phyloP scores from a whole-genome alignment of 139 green algal genomes.

The Tetraselmis chui region DNA sequence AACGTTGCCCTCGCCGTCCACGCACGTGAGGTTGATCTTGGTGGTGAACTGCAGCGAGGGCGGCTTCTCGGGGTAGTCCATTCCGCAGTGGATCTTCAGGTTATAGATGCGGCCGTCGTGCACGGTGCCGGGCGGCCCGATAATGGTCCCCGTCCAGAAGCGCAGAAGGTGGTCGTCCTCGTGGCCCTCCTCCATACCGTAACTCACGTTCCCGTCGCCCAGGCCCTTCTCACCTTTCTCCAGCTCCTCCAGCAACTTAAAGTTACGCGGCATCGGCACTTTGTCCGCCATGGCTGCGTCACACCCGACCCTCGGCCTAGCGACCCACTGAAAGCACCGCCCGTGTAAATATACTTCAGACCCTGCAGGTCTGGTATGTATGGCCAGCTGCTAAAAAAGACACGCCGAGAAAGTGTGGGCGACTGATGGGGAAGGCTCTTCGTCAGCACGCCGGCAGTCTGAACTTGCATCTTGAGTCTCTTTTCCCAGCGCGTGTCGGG shows the following conservation, averaged over 20 bases:
- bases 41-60: conserved; percentile 51
- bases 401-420: no score
- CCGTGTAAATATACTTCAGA: no score
- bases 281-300: background rate
- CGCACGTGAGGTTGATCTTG: conserved; percentile 65
- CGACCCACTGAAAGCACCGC: no score
- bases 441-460: no score
- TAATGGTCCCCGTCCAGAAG: conserved; percentile 95
- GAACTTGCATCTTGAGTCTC: no score
- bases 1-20: conserved; percentile 40
- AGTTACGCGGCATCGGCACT: conserved; percentile 82
- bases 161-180: conserved; percentile 85
- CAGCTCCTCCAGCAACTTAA: conserved; percentile 91
- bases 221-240: conserved; percentile 86
- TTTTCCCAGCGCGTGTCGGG: no score
- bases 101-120: conserved; percentile 92
- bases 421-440: no score
- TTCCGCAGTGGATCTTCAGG: conserved; percentile 74
- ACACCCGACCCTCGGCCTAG: no score
- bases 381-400: no score
- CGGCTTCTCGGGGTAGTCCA: conserved; percentile 74
- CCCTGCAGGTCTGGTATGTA: no score
- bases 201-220: conserved; percentile 91
- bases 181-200: conserved; percentile 85
- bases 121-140: conserved; percentile 67